Conservation (phyloP, 106 monocot genomes). For the Platanthera zijinensis region DNA sequence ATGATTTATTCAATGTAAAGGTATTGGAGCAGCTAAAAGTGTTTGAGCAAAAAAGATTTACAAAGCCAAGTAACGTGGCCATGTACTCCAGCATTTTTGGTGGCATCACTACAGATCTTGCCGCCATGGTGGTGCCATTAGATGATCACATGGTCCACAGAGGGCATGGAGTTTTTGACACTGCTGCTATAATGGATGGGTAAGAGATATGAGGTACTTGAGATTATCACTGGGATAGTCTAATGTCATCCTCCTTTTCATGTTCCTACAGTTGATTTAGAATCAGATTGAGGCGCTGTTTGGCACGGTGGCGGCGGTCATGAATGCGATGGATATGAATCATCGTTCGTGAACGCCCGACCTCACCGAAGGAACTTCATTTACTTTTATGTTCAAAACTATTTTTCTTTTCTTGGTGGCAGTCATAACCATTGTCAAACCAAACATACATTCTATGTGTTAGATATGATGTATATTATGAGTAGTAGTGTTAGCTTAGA, state of each 20-base stretch:
- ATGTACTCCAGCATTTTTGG: constrained; percentile 91
- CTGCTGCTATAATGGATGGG: constrained; percentile 86
- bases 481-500: too few species aligned
- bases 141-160: constrained; percentile 98
- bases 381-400: too few species aligned
- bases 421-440: too few species aligned
- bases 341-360: too few species aligned
- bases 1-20: constrained; percentile 21
- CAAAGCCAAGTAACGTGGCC: constrained; percentile 47
- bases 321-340: too few species aligned
- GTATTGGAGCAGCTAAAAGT: constrained; percentile 45
- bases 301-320: too few species aligned
- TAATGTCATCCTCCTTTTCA: neutral
- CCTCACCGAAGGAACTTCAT: too few species aligned
- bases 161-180: constrained; percentile 97
- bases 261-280: too few species aligned
- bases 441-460: too few species aligned
- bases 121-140: constrained; percentile 74
- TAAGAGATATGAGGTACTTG: constrained; percentile 18
- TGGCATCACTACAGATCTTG: constrained; percentile 80
- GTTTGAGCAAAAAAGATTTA: constrained; percentile 28
- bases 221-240: neutral
- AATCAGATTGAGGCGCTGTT: too few species aligned
- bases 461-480: too few species aligned
- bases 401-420: too few species aligned